Evolutionary conservation across 805 yeast genomes (phyloP), one percentile per base, ranked within the genome.

Genomic region (Metschnikowia amazonensis): DNA sequence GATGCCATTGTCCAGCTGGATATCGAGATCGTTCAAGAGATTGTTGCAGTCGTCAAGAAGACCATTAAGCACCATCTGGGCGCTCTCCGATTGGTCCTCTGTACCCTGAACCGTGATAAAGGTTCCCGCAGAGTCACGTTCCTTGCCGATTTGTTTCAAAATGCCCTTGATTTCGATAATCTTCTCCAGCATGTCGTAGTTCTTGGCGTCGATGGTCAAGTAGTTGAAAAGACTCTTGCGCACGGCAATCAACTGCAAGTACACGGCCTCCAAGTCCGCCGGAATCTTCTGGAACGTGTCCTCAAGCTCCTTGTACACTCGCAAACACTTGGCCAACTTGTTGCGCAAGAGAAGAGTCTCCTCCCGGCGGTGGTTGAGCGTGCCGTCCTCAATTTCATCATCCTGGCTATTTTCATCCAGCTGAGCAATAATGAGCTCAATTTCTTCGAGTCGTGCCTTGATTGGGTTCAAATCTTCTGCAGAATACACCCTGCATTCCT

Each of bases 381-480:
- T 34, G 29, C 32, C 45, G 33, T 30, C 41, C 18, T 45, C 53
- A 29, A 23, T 23, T 16, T 46, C 49, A n/a, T 44, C 52, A 9
- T 53, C 52, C 8, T 42, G 47, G n/a, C 40, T 46, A 10, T 17
- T 34, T 14, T 50, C 52, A 14, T 44, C 55, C 27, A 49, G 60
- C 35, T 57, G 56, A 28, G 69, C 70, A 28, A 89, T 81, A 47
- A 89, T 88, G 16, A 65, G 68, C 40, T 74, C 67, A 43, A 92
- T 86, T 55, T 89, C 95, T 37, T 69, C 71, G 47, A 94, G 70
- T 50, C 98, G 77, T 43, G 75, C 79, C 47, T 79, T 74, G 42
- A 94, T 86, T 1, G 97, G 95, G 48, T 73, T 69, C 52, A 89
- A 75, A 63, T 94, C 99, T 55, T 85, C 86, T 45, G 79, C 80